These are phyloP conservation scores for Rhodotorula kratochvilovae DNA, from an alignment of 768 basidiomycete genomes.

Conservation along the genomic window DNA sequence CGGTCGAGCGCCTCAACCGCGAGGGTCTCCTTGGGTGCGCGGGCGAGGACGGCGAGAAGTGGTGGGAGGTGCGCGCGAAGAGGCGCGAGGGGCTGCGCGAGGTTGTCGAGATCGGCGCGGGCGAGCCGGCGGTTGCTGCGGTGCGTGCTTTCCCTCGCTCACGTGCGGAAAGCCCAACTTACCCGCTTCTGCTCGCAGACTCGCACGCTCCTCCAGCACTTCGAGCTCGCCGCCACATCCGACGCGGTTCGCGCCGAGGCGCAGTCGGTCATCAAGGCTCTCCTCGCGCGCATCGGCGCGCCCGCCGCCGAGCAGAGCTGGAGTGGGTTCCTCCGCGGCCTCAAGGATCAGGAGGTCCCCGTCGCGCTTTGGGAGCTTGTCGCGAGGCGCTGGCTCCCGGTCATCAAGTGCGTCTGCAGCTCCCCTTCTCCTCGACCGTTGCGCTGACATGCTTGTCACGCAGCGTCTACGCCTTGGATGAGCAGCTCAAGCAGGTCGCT, in stretches of 20 bases:
- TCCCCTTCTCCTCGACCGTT: too few species aligned
- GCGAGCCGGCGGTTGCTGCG: constrained; percentile 11
- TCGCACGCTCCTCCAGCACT: constrained; percentile 20
- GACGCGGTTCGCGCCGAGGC: not conserved
- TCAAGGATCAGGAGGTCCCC: not conserved
- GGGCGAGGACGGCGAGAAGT: not conserved
- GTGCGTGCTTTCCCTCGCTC: constrained; percentile 4
- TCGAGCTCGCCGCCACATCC: not conserved
- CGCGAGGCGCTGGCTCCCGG: constrained; percentile 15
- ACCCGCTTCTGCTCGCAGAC: not conserved
- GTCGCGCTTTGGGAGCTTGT: constrained; percentile 31
- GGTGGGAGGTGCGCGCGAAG: not conserved
- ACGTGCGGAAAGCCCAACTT: too few species aligned
- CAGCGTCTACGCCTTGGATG: constrained; percentile 5
- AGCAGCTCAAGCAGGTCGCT: constrained; percentile 14
- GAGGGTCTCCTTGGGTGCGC: not conserved
- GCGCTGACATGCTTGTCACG: not conserved
- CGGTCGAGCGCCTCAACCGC: constrained; percentile 3
- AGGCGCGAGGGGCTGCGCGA: constrained; percentile 7
- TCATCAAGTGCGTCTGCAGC: constrained; percentile 11
- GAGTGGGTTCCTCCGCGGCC: not conserved
- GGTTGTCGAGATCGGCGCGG: not conserved
- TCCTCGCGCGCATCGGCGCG: constrained; percentile 1
- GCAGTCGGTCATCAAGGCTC: not conserved
- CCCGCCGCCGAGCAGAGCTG: not conserved